Evolutionary conservation across 345 rosid genomes (phyloP).

Genomic region (Psidium guajava): DNA sequence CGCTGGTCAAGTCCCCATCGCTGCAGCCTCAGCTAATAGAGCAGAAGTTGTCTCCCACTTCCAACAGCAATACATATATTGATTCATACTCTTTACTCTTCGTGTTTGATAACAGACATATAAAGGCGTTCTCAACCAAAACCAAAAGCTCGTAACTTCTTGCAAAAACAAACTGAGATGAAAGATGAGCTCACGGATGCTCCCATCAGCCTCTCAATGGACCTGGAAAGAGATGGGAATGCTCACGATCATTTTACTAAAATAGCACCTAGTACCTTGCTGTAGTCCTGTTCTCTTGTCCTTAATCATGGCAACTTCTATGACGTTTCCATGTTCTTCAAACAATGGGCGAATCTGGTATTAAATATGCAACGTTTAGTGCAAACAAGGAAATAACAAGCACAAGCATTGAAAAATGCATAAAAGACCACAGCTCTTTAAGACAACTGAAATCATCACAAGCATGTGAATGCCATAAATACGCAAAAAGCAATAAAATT

Average conservation of each 20-base stretch:
- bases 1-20: constrained; percentile 31
- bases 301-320: constrained; percentile 92
- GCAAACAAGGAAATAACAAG: not conserved
- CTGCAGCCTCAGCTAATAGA: constrained; percentile 39
- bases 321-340: constrained; percentile 78
- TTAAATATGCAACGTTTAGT: constrained; percentile 1
- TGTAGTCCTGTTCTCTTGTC: constrained; percentile 96
- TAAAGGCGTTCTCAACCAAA: constrained; percentile 36
- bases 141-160: constrained; percentile 59
- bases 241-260: constrained; percentile 27
- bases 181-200: constrained; percentile 73
- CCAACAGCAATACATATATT: constrained; percentile 35
- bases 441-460: not conserved
- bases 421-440: not conserved
- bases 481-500: not conserved
- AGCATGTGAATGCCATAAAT: not conserved
- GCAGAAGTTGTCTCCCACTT: constrained; percentile 31
- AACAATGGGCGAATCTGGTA: constrained; percentile 76
- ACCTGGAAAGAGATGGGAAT: constrained; percentile 60
- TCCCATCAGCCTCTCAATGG: constrained; percentile 86
- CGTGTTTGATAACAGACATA: constrained; percentile 30
- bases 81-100: constrained; percentile 46
- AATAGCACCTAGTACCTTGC: constrained; percentile 59
- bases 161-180: constrained; percentile 63
- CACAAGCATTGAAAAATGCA: not conserved